Percentiles rank a stretch among this genome's conserved stretches.
Conservation (phyloP, 352 stramenopile species). For the Saprolegnia parasitica region DNA sequence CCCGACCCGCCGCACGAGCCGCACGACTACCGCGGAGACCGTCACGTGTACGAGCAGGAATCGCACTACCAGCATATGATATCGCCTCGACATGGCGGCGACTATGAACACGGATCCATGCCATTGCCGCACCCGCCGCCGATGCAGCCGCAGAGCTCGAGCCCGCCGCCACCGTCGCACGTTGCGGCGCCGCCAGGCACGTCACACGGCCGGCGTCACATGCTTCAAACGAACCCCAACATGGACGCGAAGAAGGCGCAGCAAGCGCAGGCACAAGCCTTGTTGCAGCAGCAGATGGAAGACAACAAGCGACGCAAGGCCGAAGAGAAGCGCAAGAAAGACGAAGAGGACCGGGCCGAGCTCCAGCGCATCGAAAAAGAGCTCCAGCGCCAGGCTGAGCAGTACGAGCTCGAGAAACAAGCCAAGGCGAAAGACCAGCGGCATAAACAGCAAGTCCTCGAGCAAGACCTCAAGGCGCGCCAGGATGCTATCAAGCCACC, state of each 20-base stretch:
- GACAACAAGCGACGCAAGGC: conserved; percentile 25
- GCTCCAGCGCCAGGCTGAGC: conserved; percentile 18
- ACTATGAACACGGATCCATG: neutral
- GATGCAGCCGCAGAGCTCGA: conserved; percentile 3
- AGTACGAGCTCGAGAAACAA: conserved; percentile 21
- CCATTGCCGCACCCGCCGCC: conserved; percentile 1
- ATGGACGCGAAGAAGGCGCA: conserved; percentile 10
- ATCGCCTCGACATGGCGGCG: neutral
- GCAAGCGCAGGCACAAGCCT: conserved; percentile 15
- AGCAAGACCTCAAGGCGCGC: conserved; percentile 10
- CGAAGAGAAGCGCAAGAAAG: conserved; percentile 26
- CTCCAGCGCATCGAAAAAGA: conserved; percentile 27
- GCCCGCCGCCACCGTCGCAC: conserved; percentile 21
- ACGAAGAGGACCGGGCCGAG: conserved; percentile 23
- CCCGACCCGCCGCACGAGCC: too few species aligned
- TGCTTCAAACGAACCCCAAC: neutral
- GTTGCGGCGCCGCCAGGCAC: conserved; percentile 5
- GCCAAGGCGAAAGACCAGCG: conserved; percentile 12
- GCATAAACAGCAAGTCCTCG: conserved; percentile 15
- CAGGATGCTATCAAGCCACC: conserved; percentile 7
- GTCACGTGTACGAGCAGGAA: neutral
- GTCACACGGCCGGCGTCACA: conserved; percentile 20
- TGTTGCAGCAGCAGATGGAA: conserved; percentile 27
- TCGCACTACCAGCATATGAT: neutral
- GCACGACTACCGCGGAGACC: too few species aligned